Base-by-base conservation (phyloP, 192 early-diverging fungal species). In the Coemansia sp. region DNA sequence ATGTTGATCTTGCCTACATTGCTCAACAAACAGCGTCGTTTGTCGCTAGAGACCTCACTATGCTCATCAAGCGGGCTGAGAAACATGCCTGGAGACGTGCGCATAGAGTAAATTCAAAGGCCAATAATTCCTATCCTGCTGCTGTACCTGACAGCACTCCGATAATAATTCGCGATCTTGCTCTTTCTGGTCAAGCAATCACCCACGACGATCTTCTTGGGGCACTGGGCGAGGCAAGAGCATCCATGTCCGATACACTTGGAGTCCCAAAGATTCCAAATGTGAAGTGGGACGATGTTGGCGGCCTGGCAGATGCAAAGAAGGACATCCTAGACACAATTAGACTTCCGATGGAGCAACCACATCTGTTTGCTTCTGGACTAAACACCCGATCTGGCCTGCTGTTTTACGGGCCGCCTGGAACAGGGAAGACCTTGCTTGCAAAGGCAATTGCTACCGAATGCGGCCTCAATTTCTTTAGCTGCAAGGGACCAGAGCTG, bases 371-470 rank as follows among this genome's bases (percentile, higher is more conserved):
- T 86, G 90, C 92, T 0, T 80, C 78, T n/a, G 97, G 97, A 3
- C 80, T 97, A 67, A 96, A 95, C 72, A 96, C 95, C 43, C 87
- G 97, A 16, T 93, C 92, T 5, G 97, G 95, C 31, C 88, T 96
- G 35, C 77, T 99, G 33, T 84, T 99, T 30, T 99, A 97, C 74
- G 97, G 97, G 0, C 97, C 97, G 63, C 97, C 97, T 1, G 97
- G 97, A 16, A 99, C 97, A 0, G 98, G 98, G 46, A 99, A 99
- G 70, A 99, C 98, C 5, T 77, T 99, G 40, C 86, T 99, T 21
- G 98, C 98, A 33, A 99, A 99, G 79, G 98, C 98, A 2, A 93
- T 99, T 61, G 98, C 98, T 0, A 98, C 97, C 18, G 95, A 92
- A 2, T 96, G 97, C 75, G 91, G 92, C 7, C 89, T 99, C 34